Conservation (phyloP, 225 moss, liverwort and hornwort species). For the Pseudoscleropodium purum region DNA sequence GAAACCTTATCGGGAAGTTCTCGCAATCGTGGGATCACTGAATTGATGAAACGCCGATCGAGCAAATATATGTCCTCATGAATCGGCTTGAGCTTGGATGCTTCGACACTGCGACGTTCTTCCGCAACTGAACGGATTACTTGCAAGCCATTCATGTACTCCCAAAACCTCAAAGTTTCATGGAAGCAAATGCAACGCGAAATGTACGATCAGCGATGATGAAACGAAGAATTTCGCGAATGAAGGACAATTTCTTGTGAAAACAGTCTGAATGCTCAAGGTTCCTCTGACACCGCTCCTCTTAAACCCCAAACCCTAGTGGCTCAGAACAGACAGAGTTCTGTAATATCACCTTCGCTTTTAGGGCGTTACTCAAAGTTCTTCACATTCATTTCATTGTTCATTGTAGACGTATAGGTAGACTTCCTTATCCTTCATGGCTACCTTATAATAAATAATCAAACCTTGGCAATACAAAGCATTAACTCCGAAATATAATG, state of each 20-base stretch:
- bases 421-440: too few relatives aligned
- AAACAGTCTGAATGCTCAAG: background rate
- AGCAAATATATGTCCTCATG: background rate
- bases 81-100: background rate
- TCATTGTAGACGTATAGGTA: background rate
- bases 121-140: background rate
- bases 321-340: background rate
- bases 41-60: background rate
- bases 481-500: background rate
- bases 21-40: background rate
- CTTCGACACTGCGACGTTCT: background rate
- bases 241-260: background rate
- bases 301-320: background rate
- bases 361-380: too few relatives aligned
- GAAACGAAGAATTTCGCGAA: background rate
- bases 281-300: background rate
- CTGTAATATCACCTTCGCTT: background rate
- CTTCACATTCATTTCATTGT: background rate
- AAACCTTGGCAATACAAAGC: background rate
- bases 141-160: background rate
- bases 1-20: background rate
- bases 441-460: background rate
- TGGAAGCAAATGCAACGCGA: background rate
- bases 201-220: background rate
- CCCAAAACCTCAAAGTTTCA: background rate